Evolutionary conservation across 2,329 filamentous ascomycete species (phyloP), one percentile per base, ranked within the genome.

Genomic region (Fusarium sp.): DNA sequence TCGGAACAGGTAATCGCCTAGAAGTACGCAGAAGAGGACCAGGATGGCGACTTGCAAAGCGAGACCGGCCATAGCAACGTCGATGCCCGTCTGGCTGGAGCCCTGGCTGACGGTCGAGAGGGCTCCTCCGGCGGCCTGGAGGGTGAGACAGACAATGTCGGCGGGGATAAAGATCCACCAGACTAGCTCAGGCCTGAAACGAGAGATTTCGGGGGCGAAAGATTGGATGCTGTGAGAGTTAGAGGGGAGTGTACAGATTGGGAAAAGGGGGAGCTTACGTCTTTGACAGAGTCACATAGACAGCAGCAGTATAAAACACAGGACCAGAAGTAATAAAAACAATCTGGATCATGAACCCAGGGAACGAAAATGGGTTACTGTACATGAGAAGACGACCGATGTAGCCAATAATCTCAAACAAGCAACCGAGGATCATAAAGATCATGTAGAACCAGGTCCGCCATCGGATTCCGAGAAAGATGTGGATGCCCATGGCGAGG

Each of bases 281-380:
- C 68, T 78, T 80, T 36, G 78, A 77, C 4, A 90, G 80, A 11
- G 87, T 89, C 27, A 91, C 83, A 73, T 91, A 91, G 58, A 91
- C 87, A 31, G 87, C 86, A 1, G 88, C 89, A 7, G 86, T 67
- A 82, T 88, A 81, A 18, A 76, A 81, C 0, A 81, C 79, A 9
- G 79, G 79, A 0, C 75, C 79, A 5, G 63, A 72, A 0, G 86
- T 89, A 23, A 80, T 74, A 58, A 74, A 81, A 76, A 71, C 75
- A 67, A 90, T 89, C 76, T 91, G 87, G 6, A 90, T 83, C 70
- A 90, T 82, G 73, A 91, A 91, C 0, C 84, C 87, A 0, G 75
- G 71, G 74, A 89, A 84, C 23, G 73, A 79, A 71, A 87, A 91
- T 0, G 87, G 86, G 60, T 90, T 86, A 14, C 82, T 72, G 61